Conservation (phyloP, 2,329 filamentous ascomycete species). For the Furcasterigmium furcatum region DNA sequence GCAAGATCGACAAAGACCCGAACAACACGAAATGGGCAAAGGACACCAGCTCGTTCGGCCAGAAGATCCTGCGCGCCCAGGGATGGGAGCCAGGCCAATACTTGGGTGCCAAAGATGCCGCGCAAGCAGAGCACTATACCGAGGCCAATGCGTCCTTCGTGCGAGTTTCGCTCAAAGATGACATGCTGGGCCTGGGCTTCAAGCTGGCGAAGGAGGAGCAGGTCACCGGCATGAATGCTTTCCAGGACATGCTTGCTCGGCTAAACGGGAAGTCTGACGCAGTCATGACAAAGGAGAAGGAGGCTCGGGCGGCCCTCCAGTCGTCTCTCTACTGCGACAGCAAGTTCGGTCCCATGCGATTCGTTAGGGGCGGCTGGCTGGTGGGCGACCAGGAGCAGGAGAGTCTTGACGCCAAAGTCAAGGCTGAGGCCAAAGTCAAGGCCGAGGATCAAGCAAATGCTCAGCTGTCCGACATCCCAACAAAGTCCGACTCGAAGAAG, state of each 20-base stretch:
- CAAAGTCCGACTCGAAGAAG: slow-evolving; percentile 37
- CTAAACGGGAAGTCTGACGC: slow-evolving; percentile 83
- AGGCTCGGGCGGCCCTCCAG: slow-evolving; percentile 65
- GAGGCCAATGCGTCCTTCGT: slow-evolving; percentile 83
- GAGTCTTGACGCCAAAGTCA: slow-evolving; percentile 26
- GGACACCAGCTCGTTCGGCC: slow-evolving; percentile 79
- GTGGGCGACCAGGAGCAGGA: slow-evolving; percentile 55
- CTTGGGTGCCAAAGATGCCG: slow-evolving; percentile 73
- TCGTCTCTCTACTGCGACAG: slow-evolving; percentile 70
- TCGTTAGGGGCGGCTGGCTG: slow-evolving; percentile 78
- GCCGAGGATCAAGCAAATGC: slow-evolving; percentile 19
- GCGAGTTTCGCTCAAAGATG: slow-evolving; percentile 80
- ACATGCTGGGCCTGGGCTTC: slow-evolving; percentile 86
- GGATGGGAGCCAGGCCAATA: slow-evolving; percentile 87
- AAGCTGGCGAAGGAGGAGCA: slow-evolving; percentile 71
- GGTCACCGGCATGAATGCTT: slow-evolving; percentile 81
- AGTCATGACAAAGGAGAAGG: slow-evolving; percentile 68
- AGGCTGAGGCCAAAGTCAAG: slow-evolving; percentile 19
- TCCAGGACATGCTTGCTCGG: slow-evolving; percentile 81
- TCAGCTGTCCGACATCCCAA: too few species aligned
- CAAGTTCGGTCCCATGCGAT: slow-evolving; percentile 78
- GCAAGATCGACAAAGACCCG: slow-evolving; percentile 83
- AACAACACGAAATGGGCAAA: slow-evolving; percentile 94
- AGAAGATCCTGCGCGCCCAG: slow-evolving; percentile 82
- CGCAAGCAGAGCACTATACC: slow-evolving; percentile 74